Base-by-base conservation (phyloP, 495 filamentous ascomycete species). In the Tetracladium setigerum region DNA sequence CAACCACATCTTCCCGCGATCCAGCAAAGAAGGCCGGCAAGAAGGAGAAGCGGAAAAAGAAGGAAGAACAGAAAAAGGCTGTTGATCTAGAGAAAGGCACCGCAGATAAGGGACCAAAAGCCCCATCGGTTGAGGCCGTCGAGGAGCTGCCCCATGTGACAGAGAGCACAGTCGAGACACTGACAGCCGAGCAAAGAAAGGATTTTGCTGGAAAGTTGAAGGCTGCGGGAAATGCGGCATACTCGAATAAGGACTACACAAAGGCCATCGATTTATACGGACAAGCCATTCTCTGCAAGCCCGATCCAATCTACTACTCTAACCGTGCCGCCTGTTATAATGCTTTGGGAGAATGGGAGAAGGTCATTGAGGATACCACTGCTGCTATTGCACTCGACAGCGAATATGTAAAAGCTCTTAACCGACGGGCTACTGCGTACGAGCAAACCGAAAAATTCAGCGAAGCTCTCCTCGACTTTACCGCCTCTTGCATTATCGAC, bases 251-350 rank as follows among this genome's bases (percentile, higher is more conserved):
- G 69, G 86, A 95, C 54, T 96, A 95, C 64, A 77, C 84, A 59
- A 78, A 77, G 50, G 92, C 92, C 41, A 99, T 97, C 58, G 84
- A 89, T 0, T 76, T 99, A 31, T 99, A 99, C 65, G 83, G 87
- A 43, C 86, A 92, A 69, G 92, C 92, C 19, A 92, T 99, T 55
- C 66, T 97, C 30, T 99, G 92, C 84, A 95, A 88, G 71, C 83
- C 89, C 32, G 94, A 99, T 61, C 88, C 92, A 3, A 87, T 99
- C 59, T 99, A 88, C 76, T 99, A 94, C 76, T 97, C 91, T 38
- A 99, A 99, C 71, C 82, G 92, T 36, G 94, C 94, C 39, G 92
- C 92, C 41, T 99, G 92, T 73, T 95, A 88, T 71, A 97, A 95
- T 62, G 89, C 94, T 40, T 77, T 89, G 52, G 79, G 76, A 30